These are phyloP conservation scores for Anaeramoeba flamelloides DNA, from an alignment of 78 protist genomes.

Conservation along the genomic window DNA sequence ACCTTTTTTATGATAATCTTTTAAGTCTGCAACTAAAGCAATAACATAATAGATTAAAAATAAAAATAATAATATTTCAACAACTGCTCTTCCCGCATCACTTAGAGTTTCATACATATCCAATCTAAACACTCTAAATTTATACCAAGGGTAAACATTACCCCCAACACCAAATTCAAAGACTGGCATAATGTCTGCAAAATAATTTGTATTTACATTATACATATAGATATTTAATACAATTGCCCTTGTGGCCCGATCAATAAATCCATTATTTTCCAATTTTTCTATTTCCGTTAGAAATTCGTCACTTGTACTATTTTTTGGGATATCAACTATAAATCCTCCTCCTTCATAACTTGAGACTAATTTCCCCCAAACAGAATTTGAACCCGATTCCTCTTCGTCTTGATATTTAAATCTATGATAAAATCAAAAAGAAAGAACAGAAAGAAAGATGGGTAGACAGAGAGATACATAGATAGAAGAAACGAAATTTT, in stretches of 20 bases:
- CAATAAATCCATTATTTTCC: not conserved
- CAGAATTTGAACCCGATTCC: too few species aligned
- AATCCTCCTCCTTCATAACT: conserved; percentile 2
- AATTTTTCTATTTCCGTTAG: not conserved
- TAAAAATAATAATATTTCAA: too few species aligned
- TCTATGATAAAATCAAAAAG: too few species aligned
- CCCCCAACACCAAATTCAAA: not conserved
- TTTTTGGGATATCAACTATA: not conserved
- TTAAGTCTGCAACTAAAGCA: too few species aligned
- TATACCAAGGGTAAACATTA: not conserved
- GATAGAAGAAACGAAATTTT: too few species aligned
- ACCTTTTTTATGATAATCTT: too few species aligned
- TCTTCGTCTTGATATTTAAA: too few species aligned
- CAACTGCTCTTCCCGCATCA: too few species aligned
- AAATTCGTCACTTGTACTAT: not conserved
- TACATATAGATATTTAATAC: not conserved
- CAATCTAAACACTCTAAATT: not conserved
- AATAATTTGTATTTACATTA: not conserved
- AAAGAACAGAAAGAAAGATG: too few species aligned
- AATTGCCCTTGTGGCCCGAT: not conserved
- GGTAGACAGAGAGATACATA: too few species aligned
- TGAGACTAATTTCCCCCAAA: too few species aligned
- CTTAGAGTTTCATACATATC: not conserved
- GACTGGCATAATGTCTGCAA: not conserved
- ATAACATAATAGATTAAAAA: too few species aligned